phyloP scores from a whole-genome alignment of 2,329 filamentous ascomycete genomes.

The Ascochyta fabae region DNA sequence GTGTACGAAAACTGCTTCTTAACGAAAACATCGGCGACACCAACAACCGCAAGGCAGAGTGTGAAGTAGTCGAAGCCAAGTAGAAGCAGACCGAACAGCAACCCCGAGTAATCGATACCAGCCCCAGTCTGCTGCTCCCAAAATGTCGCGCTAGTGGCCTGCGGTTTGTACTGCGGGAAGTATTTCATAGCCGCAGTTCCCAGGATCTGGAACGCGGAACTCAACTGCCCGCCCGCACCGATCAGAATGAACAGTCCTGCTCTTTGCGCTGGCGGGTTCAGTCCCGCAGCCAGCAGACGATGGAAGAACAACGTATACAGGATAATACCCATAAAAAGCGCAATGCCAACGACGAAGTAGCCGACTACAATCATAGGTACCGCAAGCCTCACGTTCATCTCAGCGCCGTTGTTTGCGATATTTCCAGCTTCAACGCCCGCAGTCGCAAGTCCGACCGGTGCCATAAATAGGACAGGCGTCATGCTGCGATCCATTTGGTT shows the following conservation, averaged over 20 bases:
- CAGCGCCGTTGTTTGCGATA: slow-evolving; percentile 1
- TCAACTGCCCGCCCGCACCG: slow-evolving; percentile 7
- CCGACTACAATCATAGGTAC: slow-evolving; percentile 10
- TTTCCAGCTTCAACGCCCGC: slow-evolving; percentile 9
- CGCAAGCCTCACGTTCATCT: slow-evolving; percentile 6
- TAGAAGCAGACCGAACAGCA: slow-evolving; percentile 4
- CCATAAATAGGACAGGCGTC: slow-evolving; percentile 14
- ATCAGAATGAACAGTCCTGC: slow-evolving; percentile 10
- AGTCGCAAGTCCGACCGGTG: slow-evolving; percentile 8
- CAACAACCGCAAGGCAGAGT: slow-evolving; percentile 5
- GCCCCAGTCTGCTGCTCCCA: slow-evolving; percentile 1
- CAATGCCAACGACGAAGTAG: slow-evolving; percentile 9
- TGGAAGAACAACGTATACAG: slow-evolving; percentile 13
- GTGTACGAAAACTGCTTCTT: slow-evolving; percentile 14
- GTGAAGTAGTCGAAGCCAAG: slow-evolving; percentile 13
- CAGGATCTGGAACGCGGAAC: slow-evolving; percentile 8
- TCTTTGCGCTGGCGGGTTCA: slow-evolving; percentile 10
- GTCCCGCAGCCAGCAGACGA: slow-evolving; percentile 6
- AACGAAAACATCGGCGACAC: slow-evolving; percentile 5
- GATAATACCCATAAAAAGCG: slow-evolving; percentile 13
- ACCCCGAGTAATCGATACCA: slow-evolving; percentile 3
- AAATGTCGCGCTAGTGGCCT: not conserved
- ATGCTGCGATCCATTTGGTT: slow-evolving; percentile 13
- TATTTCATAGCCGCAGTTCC: slow-evolving; percentile 1
- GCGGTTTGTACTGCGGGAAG: slow-evolving; percentile 2